phyloP scores from a whole-genome alignment of 257 asterid genomes.

The Linderniella brevidens region DNA sequence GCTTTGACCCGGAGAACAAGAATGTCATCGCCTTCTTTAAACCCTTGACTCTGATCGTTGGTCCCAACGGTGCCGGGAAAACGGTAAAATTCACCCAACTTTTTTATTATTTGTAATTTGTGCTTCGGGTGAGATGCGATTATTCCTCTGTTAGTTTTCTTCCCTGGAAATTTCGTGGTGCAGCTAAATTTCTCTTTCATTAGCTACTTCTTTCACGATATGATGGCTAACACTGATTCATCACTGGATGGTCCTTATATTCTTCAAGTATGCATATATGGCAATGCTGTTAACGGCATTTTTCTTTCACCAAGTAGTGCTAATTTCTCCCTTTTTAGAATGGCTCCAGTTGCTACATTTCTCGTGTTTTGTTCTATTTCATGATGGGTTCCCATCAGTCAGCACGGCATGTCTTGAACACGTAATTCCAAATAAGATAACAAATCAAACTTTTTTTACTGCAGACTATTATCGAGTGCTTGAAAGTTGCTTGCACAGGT shows the following conservation, averaged over 20 bases:
- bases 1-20: conserved; percentile 97
- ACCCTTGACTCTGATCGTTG: conserved; percentile 93
- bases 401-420: too few species aligned
- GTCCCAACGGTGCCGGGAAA: conserved; percentile 97
- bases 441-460: neutral
- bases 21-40: conserved; percentile 82
- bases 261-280: too few species aligned
- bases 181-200: too few species aligned
- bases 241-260: too few species aligned
- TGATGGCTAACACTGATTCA: too few species aligned
- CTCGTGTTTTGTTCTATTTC: neutral
- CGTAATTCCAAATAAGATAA: too few species aligned
- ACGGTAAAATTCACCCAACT: conserved; percentile 30
- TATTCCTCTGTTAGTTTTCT: neutral
- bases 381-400: too few species aligned
- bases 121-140: neutral
- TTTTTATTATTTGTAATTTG: neutral
- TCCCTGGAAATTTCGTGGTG: neutral
- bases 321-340: neutral
- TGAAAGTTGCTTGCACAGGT: conserved; percentile 94
- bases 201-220: too few species aligned
- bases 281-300: too few species aligned
- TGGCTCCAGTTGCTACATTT: too few species aligned
- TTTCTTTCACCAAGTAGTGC: neutral
- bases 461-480: conserved; percentile 93